These are phyloP conservation scores for Pterulicium gracile DNA, from an alignment of 1,284 basidiomycete species.

Conservation along the genomic window DNA sequence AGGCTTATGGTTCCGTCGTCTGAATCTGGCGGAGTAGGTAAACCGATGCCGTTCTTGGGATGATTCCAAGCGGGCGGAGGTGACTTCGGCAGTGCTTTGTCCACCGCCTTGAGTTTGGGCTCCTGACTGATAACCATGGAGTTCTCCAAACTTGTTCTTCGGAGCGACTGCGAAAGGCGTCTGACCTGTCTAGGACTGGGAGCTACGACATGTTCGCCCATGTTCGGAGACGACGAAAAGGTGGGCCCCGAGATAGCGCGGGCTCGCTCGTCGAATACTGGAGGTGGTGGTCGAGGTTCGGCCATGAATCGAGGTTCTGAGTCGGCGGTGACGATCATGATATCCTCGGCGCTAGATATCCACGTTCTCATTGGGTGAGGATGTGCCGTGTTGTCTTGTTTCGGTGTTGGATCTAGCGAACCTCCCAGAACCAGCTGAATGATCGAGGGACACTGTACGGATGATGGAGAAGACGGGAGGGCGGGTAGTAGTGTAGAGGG, in stretches of 20 bases:
- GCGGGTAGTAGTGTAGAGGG: not conserved
- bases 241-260: not conserved
- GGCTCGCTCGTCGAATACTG: not conserved
- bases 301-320: not conserved
- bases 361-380: slow-evolving; percentile 1
- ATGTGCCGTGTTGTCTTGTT: not conserved
- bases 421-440: not conserved
- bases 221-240: not conserved
- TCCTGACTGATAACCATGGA: not conserved
- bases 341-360: not conserved
- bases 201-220: not conserved
- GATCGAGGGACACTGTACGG: not conserved
- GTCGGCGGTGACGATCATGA: not conserved
- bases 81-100: not conserved
- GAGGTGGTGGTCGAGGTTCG: not conserved
- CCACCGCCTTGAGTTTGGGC: not conserved
- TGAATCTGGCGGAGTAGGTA: not conserved
- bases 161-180: not conserved
- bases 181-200: not conserved
- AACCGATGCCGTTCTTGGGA: not conserved
- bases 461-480: not conserved
- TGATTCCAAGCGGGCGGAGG: not conserved
- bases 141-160: not conserved
- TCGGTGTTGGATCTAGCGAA: not conserved
- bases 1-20: not conserved